Percentiles rank a stretch among this genome's conserved stretches.
phyloP scores from a whole-genome alignment of 306 rosid species.

The Malus fusca region DNA sequence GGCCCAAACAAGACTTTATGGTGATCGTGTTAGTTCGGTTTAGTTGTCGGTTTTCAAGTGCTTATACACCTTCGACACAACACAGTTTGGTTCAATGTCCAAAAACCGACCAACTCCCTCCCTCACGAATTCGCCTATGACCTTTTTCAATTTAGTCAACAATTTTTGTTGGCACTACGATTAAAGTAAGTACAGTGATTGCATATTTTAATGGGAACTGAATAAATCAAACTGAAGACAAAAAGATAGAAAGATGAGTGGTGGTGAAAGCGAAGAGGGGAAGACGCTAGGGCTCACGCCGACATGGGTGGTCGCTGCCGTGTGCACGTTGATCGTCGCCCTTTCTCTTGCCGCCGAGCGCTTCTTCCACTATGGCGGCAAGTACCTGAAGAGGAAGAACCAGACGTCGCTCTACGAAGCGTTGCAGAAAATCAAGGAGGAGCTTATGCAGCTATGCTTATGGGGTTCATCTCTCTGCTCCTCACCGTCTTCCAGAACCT shows the following conservation, averaged over 20 bases:
- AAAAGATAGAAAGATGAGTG: slow-evolving; percentile 28
- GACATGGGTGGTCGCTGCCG: slow-evolving; percentile 78
- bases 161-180: no score
- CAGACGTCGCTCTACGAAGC: slow-evolving; percentile 90
- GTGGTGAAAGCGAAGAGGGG: slow-evolving; percentile 40
- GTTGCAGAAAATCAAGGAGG: slow-evolving; percentile 82
- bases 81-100: no score
- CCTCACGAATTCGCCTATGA: no score
- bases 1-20: no score
- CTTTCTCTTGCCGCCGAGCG: slow-evolving; percentile 72
- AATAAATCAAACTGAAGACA: background rate
- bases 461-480: slow-evolving; percentile 88
- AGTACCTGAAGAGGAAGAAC: slow-evolving; percentile 37
- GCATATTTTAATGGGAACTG: background rate
- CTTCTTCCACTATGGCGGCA: slow-evolving; percentile 54
- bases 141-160: no score
- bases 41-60: no score
- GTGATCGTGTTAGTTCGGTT: no score
- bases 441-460: slow-evolving; percentile 80
- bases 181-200: no score
- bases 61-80: no score
- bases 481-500: slow-evolving; percentile 67
- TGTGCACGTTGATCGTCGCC: slow-evolving; percentile 73
- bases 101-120: no score
- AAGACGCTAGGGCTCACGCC: slow-evolving; percentile 61